These are phyloP conservation scores for Lentinula sp. DNA, from an alignment of 768 basidiomycete species.

Conservation along the genomic window DNA sequence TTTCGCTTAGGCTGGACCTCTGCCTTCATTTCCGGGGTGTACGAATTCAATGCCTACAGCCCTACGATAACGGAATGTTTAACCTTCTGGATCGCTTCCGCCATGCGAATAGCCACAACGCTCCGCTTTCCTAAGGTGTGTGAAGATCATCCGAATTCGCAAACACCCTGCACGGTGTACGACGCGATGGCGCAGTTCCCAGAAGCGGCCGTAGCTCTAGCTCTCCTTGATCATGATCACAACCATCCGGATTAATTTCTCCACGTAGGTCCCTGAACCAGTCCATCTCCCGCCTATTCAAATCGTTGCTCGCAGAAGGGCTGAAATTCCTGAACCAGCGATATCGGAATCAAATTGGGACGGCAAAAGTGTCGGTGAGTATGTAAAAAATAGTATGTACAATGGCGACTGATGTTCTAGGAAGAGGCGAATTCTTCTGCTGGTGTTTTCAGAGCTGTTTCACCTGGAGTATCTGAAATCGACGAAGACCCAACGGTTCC, in stretches of 20 bases:
- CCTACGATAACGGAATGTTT: slow-evolving; percentile 50
- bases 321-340: slow-evolving; percentile 20
- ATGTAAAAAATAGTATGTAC: background rate
- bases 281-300: slow-evolving; percentile 21
- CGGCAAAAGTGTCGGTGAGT: slow-evolving; percentile 32
- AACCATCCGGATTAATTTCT: slow-evolving; percentile 2
- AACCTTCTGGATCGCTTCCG: slow-evolving; percentile 51
- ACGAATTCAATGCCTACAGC: slow-evolving; percentile 27
- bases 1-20: slow-evolving; percentile 40
- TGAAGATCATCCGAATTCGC: slow-evolving; percentile 17
- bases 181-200: slow-evolving; percentile 21
- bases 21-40: slow-evolving; percentile 45
- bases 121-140: slow-evolving; percentile 34
- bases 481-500: slow-evolving; percentile 8
- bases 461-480: slow-evolving; percentile 20
- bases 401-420: background rate
- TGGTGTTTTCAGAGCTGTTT: slow-evolving; percentile 20
- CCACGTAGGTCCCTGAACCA: slow-evolving; percentile 38
- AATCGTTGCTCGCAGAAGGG: slow-evolving; percentile 18
- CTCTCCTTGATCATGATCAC: slow-evolving; percentile 14
- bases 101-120: slow-evolving; percentile 33
- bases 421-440: slow-evolving; percentile 31
- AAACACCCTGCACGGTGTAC: slow-evolving; percentile 22
- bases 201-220: slow-evolving; percentile 21
- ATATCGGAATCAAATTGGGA: slow-evolving; percentile 39